phyloP scores from a whole-genome alignment of 2,329 filamentous ascomycete species.

The Xylaria multiplex region DNA sequence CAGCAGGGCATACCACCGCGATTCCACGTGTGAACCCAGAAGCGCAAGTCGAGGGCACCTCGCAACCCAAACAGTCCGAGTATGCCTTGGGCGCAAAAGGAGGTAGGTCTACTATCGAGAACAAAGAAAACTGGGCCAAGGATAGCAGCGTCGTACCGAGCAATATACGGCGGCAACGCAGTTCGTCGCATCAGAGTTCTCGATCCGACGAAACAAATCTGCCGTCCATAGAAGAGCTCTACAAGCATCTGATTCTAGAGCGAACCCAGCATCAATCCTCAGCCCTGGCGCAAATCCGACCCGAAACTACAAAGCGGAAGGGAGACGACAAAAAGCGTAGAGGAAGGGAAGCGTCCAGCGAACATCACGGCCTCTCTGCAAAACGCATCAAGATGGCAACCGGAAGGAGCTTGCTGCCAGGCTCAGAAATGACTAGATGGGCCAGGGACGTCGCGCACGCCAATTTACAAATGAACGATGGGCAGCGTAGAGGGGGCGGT shows the following conservation, averaged over 20 bases:
- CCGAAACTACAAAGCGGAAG: neutral
- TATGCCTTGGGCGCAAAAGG: no score
- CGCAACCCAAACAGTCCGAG: neutral
- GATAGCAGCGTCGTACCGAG: neutral
- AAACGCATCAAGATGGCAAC: neutral
- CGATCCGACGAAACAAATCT: neutral
- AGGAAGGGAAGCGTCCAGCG: neutral
- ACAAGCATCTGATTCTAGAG: neutral
- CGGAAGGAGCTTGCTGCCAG: neutral
- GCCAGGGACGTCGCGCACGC: neutral
- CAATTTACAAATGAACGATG: neutral
- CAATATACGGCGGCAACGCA: neutral
- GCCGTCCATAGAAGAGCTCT: conserved; percentile 10
- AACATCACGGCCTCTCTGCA: neutral
- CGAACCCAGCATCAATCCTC: neutral
- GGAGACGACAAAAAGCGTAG: neutral
- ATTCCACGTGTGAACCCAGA: neutral
- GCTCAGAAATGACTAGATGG: no score
- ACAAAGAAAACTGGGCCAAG: neutral
- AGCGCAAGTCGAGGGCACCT: neutral
- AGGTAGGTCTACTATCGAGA: neutral
- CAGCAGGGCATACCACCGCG: no score
- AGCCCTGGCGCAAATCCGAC: neutral
- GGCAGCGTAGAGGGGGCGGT: neutral
- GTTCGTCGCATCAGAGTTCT: neutral